A percentile compares a stretch with the other conserved stretches of the same genome.
Conservation (phyloP, 768 basidiomycete genomes). For the Harrya chromipes region DNA sequence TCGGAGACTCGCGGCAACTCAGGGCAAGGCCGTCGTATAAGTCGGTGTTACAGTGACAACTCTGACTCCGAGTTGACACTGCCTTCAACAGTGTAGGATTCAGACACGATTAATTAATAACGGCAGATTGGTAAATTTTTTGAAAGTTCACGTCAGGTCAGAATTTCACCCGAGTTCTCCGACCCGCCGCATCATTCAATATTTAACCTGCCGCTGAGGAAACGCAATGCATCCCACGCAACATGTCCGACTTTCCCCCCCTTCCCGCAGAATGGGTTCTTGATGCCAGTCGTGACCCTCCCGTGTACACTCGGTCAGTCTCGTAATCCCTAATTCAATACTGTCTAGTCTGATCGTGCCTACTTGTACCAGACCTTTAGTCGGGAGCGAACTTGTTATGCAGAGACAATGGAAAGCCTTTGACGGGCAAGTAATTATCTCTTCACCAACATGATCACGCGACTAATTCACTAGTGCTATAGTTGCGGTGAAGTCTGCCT, state of each 20-base stretch:
- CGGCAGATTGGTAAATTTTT: too few species aligned
- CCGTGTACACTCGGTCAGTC: constrained; percentile 18
- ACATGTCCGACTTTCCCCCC: neutral
- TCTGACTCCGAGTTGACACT: too few species aligned
- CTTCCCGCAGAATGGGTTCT: constrained; percentile 5
- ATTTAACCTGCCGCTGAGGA: too few species aligned
- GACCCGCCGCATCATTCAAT: too few species aligned
- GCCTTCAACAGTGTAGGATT: too few species aligned
- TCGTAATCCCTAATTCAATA: neutral
- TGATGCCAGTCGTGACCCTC: constrained; percentile 4
- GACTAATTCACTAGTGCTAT: neutral
- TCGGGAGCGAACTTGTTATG: constrained; percentile 17
- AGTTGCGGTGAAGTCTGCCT: constrained; percentile 22
- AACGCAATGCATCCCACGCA: too few species aligned
- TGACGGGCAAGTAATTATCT: constrained; percentile 13
- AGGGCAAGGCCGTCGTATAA: too few species aligned
- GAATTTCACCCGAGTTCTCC: too few species aligned
- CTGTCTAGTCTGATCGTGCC: neutral
- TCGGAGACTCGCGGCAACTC: too few species aligned
- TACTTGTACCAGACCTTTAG: constrained; percentile 2
- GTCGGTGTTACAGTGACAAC: too few species aligned
- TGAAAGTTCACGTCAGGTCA: too few species aligned
- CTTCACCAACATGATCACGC: neutral
- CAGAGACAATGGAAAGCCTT: constrained; percentile 12
- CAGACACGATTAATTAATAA: too few species aligned